Base-by-base conservation (phyloP, 495 filamentous ascomycete genomes). In the Cryomyces antarcticus region DNA sequence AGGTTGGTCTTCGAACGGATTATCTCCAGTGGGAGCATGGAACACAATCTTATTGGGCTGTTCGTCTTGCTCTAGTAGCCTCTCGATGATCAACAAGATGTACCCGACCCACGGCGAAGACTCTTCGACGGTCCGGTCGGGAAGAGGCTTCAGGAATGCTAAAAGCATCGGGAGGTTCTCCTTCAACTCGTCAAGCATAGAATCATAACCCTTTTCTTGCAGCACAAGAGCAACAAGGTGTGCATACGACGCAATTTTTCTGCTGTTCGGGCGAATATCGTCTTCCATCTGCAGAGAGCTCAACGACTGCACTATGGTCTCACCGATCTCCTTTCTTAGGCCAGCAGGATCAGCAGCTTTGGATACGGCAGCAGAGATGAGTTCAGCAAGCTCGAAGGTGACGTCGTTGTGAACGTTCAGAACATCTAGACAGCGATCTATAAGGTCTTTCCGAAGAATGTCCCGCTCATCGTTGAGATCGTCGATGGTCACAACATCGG, bases 161-260 rank as follows among this genome's bases (percentile, higher is more conserved):
- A 93, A 66, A 47, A 94, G 75, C 17, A 73, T 73, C 12, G 57
- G 54, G 37, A 95, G 78, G 52, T 78, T 81, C n/a, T 81, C 73
- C 57, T 79, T 82, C 29, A 99, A 64, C 44, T 82, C 75, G 6
- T 71, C 69, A 28, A 86, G 55, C 17, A 82, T 81, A 17, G 79
- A 74, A 31, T 70, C 68, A 56, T 87, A 94, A 0, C 69, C 55
- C 44, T 72, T 74, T 44, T 89, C 74, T 50, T 89, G 82, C 24
- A 96, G 71, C 38, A 94, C 75, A 41, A 97, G 63, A 3, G 83
- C 88, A 7, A 99, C 66, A 33, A 99, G 72, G 59, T 99, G 88
- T 7, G 89, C 86, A 58, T 87, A 94, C 0, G 92, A 82, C 13
- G 87, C 80, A 46, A 96, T 81, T 52, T 87, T 92, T 54, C 87